Base-by-base conservation (phyloP, 2,329 filamentous ascomycete species). In the Chalara sp. region DNA sequence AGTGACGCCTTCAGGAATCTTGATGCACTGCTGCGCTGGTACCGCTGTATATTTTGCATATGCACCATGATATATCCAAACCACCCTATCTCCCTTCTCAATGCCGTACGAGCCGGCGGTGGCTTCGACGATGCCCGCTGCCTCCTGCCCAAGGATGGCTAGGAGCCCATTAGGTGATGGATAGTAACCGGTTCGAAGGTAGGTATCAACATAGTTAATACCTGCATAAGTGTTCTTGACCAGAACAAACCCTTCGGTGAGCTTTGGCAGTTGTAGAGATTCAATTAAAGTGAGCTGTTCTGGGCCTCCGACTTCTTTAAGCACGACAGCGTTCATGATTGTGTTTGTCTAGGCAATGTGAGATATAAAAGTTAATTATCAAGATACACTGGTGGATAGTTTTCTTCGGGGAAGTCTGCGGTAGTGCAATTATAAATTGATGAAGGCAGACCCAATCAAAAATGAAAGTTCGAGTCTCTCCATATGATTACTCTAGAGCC, bases 121-220 rank as follows among this genome's bases (percentile, higher is more conserved):
- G 10, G 35, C 35, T 10, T 11, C 35, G 13, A 39, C 13, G 10
- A 39, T 13, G 10, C 35, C 35, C 10, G 35, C 35, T 10, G 35
- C 35, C 35, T 39, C 35, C 13, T 39, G 35, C 13, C 35, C 35
- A 39, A 39, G 10, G 13, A 39, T 39, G 13, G 35, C 3, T 39
- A 3, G 91, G 60, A 87, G 81, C 1, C 72, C 66, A 39, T 13
- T 13, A 1, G 86, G 76, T 21, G 21, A 21, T 1, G 83, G 72
- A 74, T 96, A 96, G 47, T 95, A 79, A 8, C 91, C 91, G 10
- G 79, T 82, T 66, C 91, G 89, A 78, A 91, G 95, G 71, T 96
- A 95, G 77, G 74, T 95, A 69, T 96, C 91, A 63, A 96, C 95
- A 71, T 80, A 96, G 71, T 96, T 96, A 54, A 96, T 74, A 53